Base-by-base conservation (phyloP, 2,329 filamentous ascomycete genomes). In the Tolypocladium ovalisporum region DNA sequence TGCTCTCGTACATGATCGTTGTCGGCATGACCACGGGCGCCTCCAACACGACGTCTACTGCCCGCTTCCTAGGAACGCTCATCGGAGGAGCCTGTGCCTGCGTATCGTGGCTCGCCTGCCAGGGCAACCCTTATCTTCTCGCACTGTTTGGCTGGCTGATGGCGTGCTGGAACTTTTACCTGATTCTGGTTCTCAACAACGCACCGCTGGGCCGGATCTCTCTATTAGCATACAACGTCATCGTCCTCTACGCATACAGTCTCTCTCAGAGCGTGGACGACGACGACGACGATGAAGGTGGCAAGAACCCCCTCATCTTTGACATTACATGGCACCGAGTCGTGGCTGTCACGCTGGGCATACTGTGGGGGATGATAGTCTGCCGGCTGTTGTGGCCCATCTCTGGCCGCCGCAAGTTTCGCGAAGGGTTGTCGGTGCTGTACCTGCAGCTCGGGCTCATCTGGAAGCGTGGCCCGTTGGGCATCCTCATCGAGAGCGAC, bases 1-100 rank as follows among this genome's bases (percentile, higher is more conserved):
- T 99, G 2, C 72, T 99, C 57, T 96, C 91, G 0, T 97, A 96
- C 76, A 97, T 97, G 93, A 85, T 97, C 67, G 94, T 99, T 29
- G 96, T 92, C 68, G 91, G 89, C 40, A 97, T 97, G 91, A 99
- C 93, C 0, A 93, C 97, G 27, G 94, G 94, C 34, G 91, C 94
- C 9, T 90, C 91, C 29, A 99, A 97, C 70, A 96, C 93, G 1
- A 97, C 93, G 0, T 92, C 91, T 4, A 85, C 86, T 66, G 85
- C 92, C 54, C 86, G 94, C 63, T 93, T 97, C 68, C 77, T 90
- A 10, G 94, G 93, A 58, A 99, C 93, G 1, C 79, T 90, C 37
- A 78, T 95, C 40, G 94, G 94, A 22, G 91, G 90, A 8, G 68
- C 80, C 1, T 86, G 86, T 61, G 89, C 93, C 0, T 79, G 92